Evolutionary conservation across 352 stramenopile species (phyloP), one percentile per base, ranked within the genome.

Genomic region (Pythium monospermum): DNA sequence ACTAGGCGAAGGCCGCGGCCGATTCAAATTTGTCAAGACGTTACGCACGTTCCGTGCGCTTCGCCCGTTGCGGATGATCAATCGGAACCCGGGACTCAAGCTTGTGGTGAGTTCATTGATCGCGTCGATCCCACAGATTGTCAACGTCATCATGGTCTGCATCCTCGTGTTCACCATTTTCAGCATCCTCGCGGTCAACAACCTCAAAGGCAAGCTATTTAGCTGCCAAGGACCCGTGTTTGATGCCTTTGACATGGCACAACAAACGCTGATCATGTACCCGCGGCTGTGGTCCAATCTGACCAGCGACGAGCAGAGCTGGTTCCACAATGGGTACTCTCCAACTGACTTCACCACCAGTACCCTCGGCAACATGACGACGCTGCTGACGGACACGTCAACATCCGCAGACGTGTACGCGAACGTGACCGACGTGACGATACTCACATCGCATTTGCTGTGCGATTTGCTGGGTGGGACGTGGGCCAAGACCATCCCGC

Each of bases 141-240:
- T 87, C 23, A 92, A 96, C 59, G 85, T 96, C 10, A 73, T 94
- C 22, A 73, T 95, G 31, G 56, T 96, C 4, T 79, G 85, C 26
- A 27, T 87, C 19, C 74, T 96, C 23, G 46, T 94, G 2, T 96
- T 91, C 49, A 69, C 74, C 2, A 85, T 96, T 39, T 96, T 96
- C 49, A 84, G 83, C 25, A 96, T 96, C 42, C 18, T 96, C 23
- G 87, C 83, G 8, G 87, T 97, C 2, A 95, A 86, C 43, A 94
- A 96, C 53, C 66, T 97, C 36, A 97, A 96, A 61, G 91, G 87
- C 3, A 78, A 59, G n/a, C 74, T 96, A 39, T 78, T 85, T 53
- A 67, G 68, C 22, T 97, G 89, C 44, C 42, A 76, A 53, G 84
- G 77, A 8, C 49, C 61, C 11, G 52, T 47, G 3, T 83, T 91